Conservation (phyloP, 2,329 filamentous ascomycete genomes). For the Colletotrichum orbiculare region DNA sequence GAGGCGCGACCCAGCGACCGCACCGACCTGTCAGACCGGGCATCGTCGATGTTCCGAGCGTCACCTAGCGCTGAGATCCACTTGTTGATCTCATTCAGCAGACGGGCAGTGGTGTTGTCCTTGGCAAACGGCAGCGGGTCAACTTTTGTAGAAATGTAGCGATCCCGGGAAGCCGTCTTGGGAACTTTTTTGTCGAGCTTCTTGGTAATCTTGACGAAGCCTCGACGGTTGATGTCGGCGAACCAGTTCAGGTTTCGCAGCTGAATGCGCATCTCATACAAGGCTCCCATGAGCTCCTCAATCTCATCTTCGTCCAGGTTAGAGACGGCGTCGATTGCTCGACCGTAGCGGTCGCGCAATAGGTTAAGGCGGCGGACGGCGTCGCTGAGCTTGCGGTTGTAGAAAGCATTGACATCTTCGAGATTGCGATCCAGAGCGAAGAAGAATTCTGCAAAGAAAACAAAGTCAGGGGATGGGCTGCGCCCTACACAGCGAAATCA, state of each 20-base stretch:
- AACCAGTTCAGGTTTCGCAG: slow-evolving; percentile 97
- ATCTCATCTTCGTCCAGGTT: slow-evolving; percentile 87
- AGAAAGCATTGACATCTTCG: slow-evolving; percentile 95
- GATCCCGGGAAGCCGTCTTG: slow-evolving; percentile 79
- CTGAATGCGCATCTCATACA: slow-evolving; percentile 88
- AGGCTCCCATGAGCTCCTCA: slow-evolving; percentile 89
- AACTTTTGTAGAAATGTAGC: slow-evolving; percentile 91
- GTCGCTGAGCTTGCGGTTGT: slow-evolving; percentile 94
- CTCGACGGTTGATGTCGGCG: slow-evolving; percentile 93
- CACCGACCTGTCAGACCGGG: slow-evolving; percentile 77
- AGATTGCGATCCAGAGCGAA: slow-evolving; percentile 96
- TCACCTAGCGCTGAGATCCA: slow-evolving; percentile 89
- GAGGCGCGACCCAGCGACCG: slow-evolving; percentile 82
- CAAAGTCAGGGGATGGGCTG: slow-evolving; percentile 50
- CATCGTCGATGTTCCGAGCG: slow-evolving; percentile 79
- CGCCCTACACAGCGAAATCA: slow-evolving; percentile 38
- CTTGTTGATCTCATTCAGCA: slow-evolving; percentile 79
- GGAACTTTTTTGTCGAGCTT: slow-evolving; percentile 97
- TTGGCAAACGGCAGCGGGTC: slow-evolving; percentile 89
- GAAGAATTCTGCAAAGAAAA: slow-evolving; percentile 81
- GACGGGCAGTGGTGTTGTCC: slow-evolving; percentile 62
- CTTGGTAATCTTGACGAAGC: slow-evolving; percentile 98
- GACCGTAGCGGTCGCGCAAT: slow-evolving; percentile 88
- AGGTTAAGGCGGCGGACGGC: slow-evolving; percentile 85
- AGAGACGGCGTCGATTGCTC: slow-evolving; percentile 74